A percentile compares a stretch with the other conserved stretches of the same genome.
These are phyloP conservation scores for Talaromyces stipitatus DNA, from an alignment of 495 filamentous ascomycete genomes.

Conservation along the genomic window DNA sequence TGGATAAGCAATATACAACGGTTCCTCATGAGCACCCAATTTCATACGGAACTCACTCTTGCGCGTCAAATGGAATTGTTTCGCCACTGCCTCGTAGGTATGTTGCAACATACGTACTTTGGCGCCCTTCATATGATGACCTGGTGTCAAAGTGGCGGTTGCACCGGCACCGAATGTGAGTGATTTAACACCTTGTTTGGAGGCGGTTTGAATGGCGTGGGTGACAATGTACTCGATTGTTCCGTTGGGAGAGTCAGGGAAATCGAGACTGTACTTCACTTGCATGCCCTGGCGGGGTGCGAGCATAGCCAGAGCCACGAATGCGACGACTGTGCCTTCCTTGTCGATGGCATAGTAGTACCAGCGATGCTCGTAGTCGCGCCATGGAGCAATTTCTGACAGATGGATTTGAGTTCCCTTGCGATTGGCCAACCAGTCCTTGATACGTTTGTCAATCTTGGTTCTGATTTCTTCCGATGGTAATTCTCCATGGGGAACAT, in stretches of 20 bases:
- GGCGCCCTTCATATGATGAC: conserved; percentile 66
- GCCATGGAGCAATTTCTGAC: conserved; percentile 76
- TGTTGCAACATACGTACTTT: conserved; percentile 65
- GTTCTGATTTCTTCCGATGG: conserved; percentile 53
- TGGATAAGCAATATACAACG: conserved; percentile 76
- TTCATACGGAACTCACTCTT: conserved; percentile 87
- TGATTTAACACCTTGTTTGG: conserved; percentile 50
- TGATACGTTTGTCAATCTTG: conserved; percentile 60
- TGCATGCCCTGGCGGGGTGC: conserved; percentile 73
- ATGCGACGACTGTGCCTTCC: conserved; percentile 57
- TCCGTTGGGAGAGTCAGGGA: conserved; percentile 69
- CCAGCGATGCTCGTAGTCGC: conserved; percentile 67
- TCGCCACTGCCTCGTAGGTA: conserved; percentile 69
- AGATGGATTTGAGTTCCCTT: conserved; percentile 81
- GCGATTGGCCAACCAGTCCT: conserved; percentile 70
- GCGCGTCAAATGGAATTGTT: conserved; percentile 66
- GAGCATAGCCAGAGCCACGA: conserved; percentile 68
- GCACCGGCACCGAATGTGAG: conserved; percentile 81
- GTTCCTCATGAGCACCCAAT: conserved; percentile 68
- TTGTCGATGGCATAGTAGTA: conserved; percentile 70
- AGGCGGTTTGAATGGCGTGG: conserved; percentile 63
- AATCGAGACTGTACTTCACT: conserved; percentile 82
- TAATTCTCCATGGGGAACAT: conserved; percentile 51
- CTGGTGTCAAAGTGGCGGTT: conserved; percentile 55
- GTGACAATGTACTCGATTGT: conserved; percentile 75